phyloP scores from a whole-genome alignment of 2,329 filamentous ascomycete species.

The Arthrobotrys sinensis region DNA sequence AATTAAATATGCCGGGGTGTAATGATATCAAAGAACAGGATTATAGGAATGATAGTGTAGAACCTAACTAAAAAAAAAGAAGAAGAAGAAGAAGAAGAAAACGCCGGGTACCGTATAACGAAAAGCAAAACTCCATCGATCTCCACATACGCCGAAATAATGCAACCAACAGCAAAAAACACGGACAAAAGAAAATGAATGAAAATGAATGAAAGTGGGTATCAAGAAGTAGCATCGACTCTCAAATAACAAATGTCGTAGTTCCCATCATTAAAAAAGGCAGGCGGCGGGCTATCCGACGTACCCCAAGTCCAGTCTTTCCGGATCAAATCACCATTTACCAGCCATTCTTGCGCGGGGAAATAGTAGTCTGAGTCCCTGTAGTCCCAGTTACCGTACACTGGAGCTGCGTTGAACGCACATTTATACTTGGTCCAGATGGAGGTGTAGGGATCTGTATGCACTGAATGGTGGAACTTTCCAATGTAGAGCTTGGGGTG shows the following conservation, averaged over 20 bases:
- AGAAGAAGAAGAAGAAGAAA: conserved; percentile 9
- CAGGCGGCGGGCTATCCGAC: conserved; percentile 58
- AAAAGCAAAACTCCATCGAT: conserved; percentile 8
- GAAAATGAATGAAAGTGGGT: conserved; percentile 9
- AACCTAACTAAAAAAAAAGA: conserved; percentile 14
- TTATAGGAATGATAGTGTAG: conserved; percentile 22
- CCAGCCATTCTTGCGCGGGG: conserved; percentile 56
- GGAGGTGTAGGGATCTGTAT: conserved; percentile 44
- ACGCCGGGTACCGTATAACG: conserved; percentile 13
- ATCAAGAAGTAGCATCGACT: conserved; percentile 56
- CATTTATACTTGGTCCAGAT: conserved; percentile 49
- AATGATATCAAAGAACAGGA: conserved; percentile 35
- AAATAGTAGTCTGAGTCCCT: conserved; percentile 55
- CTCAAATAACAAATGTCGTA: conserved; percentile 58
- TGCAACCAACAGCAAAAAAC: conserved; percentile 27
- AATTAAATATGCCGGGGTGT: neutral
- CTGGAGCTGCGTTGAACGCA: conserved; percentile 44
- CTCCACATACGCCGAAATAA: conserved; percentile 48
- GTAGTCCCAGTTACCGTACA: conserved; percentile 58
- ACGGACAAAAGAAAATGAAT: conserved; percentile 21
- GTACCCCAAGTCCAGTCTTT: conserved; percentile 58
- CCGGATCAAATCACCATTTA: conserved; percentile 44
- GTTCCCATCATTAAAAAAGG: conserved; percentile 53
- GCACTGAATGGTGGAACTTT: conserved; percentile 56
- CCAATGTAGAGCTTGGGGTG: conserved; percentile 57